Base-by-base conservation (phyloP, 176 grass and related monocot genomes). In the Aegilops sharonensis region DNA sequence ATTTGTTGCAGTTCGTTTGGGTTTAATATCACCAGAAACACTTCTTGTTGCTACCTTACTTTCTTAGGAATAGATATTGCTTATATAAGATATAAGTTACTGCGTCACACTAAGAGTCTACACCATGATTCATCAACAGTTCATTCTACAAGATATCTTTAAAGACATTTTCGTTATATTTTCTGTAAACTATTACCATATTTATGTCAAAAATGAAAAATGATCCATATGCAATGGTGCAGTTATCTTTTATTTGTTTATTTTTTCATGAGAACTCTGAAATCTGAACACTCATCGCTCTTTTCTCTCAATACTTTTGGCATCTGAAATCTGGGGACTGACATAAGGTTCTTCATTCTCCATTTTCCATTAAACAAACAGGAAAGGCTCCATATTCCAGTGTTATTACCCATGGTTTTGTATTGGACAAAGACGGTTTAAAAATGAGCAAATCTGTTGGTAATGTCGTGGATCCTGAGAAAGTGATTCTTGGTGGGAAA, bases 401-500 rank as follows among this genome's bases (percentile, higher is more conserved):
- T 88, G 96, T 98, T 78, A 91, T 98, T 82, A 95, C 96, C 37
- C 96, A 98, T 35, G 96, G 96, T 63, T 98, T 95, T 54, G 96
- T 98, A 63, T 83, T 98, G 75, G 96, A 98, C 85, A 86, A 94
- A 79, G 92, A 92, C 82, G 96, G 96, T 84, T 91, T 95, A 32
- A 98, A 98, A 92, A 98, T 98, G 96, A 98, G 96, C 79, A 98
- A 98, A 94, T 98, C 96, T 79, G 85, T 92, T 77, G 96, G 96
- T 84, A 98, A 98, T 67, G 90, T 95, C 42, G 87, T 95, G 39
- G 91, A 98, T 78, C 93, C 96, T 23, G 85, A 91, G 85, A 91
- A 78, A 85, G 81, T 98, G 34, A 98, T 98, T 85, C 88, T 68
- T 88, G 96, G 96, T 62, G 96, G 96, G 13, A 98, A 94, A 91